phyloP scores from a whole-genome alignment of 2,329 filamentous ascomycete species.

The Calonectria ilicicola region DNA sequence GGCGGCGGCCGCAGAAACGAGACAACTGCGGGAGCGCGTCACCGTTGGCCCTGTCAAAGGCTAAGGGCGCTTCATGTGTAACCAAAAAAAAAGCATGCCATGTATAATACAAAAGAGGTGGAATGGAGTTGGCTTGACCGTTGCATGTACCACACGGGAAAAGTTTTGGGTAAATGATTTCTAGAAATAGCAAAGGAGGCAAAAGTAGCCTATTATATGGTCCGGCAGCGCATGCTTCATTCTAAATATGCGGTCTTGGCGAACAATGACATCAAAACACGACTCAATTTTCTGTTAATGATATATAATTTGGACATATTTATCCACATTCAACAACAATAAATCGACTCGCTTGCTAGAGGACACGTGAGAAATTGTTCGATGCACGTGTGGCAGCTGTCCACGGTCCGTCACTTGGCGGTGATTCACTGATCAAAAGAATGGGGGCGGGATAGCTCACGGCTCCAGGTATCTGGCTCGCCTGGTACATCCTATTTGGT shows the following conservation, averaged over 20 bases:
- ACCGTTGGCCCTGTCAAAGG: slow-evolving; percentile 62
- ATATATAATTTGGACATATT: neutral
- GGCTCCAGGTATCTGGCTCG: neutral
- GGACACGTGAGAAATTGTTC: neutral
- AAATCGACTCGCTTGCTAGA: neutral
- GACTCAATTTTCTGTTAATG: neutral
- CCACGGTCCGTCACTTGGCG: neutral
- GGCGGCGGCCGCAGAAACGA: slow-evolving; percentile 51
- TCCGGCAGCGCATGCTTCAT: neutral
- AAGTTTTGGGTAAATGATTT: neutral
- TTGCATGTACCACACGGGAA: neutral
- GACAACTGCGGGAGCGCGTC: slow-evolving; percentile 63
- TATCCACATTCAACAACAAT: neutral
- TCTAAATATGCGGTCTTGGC: neutral
- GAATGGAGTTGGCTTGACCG: slow-evolving; percentile 20
- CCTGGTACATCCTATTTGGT: neutral
- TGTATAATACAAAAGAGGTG: slow-evolving; percentile 14
- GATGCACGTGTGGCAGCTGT: slow-evolving; percentile 14
- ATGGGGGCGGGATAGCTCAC: neutral
- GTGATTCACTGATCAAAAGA: slow-evolving; percentile 12
- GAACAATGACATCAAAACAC: neutral
- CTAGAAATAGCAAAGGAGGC: neutral
- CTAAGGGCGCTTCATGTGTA: slow-evolving; percentile 18
- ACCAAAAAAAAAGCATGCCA: slow-evolving; percentile 33
- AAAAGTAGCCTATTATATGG: neutral